Evolutionary conservation across 1,284 basidiomycete species (phyloP).

Genomic region (Tylopilus sp.): DNA sequence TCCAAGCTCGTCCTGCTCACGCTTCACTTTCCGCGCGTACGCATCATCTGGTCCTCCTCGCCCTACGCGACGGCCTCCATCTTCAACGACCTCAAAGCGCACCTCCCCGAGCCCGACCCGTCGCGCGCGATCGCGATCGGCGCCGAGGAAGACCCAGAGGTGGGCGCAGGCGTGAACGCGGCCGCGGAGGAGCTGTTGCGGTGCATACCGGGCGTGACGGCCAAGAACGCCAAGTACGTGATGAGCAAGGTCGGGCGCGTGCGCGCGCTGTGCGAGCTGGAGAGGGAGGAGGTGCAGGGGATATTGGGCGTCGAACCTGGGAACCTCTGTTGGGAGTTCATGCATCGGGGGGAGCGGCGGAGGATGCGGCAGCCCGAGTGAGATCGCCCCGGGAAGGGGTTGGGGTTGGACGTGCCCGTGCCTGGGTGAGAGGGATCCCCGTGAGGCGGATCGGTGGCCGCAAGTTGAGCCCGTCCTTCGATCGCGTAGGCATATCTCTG

Average conservation of each 20-base stretch:
- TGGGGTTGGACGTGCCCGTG: too few species aligned
- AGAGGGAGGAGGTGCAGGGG: conserved; percentile 59
- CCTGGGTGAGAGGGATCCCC: too few species aligned
- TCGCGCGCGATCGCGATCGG: conserved; percentile 73
- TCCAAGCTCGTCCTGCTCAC: conserved; percentile 89
- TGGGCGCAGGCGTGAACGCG: conserved; percentile 64
- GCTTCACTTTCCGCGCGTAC: conserved; percentile 84
- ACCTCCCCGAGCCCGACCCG: conserved; percentile 80
- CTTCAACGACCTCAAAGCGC: conserved; percentile 89
- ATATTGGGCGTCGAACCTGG: conserved; percentile 84
- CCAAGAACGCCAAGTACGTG: conserved; percentile 84
- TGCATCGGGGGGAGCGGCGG: conserved; percentile 63
- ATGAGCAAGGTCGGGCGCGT: conserved; percentile 79
- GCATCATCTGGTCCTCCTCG: conserved; percentile 96
- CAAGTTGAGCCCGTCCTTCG: too few species aligned
- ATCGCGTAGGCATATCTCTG: too few species aligned
- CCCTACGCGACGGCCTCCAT: conserved; percentile 91
- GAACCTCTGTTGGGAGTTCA: conserved; percentile 74
- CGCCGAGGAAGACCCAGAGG: conserved; percentile 67
- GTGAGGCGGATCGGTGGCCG: too few species aligned
- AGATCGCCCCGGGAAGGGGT: too few species aligned
- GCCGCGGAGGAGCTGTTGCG: conserved; percentile 75
- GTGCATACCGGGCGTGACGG: conserved; percentile 73
- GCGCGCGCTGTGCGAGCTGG: conserved; percentile 71
- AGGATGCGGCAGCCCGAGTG: neutral